Evolutionary conservation across 371 early-diverging fungal genomes (phyloP).

Genomic region (Mucor circinelloides): DNA sequence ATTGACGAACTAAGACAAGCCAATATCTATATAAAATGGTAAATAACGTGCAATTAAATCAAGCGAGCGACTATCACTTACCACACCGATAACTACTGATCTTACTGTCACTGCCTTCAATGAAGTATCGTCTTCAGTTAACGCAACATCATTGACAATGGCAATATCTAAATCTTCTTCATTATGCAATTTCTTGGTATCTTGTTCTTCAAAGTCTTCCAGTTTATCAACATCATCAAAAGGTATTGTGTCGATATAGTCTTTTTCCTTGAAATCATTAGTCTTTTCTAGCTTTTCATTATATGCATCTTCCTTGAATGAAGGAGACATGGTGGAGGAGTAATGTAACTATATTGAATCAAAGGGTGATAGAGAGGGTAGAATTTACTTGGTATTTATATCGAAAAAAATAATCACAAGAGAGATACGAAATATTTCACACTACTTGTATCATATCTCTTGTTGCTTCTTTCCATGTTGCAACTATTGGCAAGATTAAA

Average conservation of each 20-base stretch:
- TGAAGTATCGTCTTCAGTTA: constrained; percentile 39
- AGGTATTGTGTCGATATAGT: neutral
- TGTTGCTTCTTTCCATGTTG: no score
- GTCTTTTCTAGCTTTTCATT: neutral
- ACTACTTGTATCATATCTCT: neutral
- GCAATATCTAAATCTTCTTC: constrained; percentile 24
- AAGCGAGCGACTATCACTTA: constrained; percentile 16
- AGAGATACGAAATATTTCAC: neutral
- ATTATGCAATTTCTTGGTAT: neutral
- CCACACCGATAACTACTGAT: constrained; percentile 26
- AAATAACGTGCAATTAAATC: neutral
- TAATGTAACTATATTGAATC: no score
- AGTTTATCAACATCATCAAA: neutral
- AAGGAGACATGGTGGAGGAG: no score
- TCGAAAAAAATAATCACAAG: no score
- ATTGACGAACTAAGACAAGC: constrained; percentile 44
- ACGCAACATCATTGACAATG: constrained; percentile 38
- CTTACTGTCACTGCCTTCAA: constrained; percentile 27
- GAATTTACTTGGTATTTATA: no score
- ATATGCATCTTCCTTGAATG: no score
- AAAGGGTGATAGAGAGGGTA: no score
- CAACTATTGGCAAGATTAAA: no score
- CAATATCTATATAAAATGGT: constrained; percentile 20
- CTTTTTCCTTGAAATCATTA: neutral
- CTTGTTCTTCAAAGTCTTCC: neutral